These are phyloP conservation scores for Lecanosticta acicola DNA, from an alignment of 2,329 filamentous ascomycete species.

Conservation along the genomic window DNA sequence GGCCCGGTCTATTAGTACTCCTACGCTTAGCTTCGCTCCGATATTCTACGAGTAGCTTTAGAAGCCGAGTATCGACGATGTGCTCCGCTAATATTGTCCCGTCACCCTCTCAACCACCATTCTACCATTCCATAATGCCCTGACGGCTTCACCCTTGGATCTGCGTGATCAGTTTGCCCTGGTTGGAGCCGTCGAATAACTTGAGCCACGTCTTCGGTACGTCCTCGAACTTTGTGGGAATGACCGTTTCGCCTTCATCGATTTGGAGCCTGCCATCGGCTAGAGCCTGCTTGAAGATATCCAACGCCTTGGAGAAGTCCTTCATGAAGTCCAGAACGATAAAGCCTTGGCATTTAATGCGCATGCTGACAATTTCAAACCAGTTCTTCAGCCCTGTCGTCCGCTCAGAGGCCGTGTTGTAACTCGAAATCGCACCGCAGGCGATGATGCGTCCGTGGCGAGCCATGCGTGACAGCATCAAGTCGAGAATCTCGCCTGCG, in stretches of 20 bases:
- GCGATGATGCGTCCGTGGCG: conserved; percentile 59
- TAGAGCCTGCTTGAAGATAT: conserved; percentile 28
- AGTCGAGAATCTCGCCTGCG: conserved; percentile 64
- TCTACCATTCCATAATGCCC: no score
- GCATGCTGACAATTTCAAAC: conserved; percentile 34
- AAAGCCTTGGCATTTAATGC: conserved; percentile 31
- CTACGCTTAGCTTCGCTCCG: no score
- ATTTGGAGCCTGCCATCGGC: conserved; percentile 45
- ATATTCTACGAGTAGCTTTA: no score
- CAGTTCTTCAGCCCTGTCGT: conserved; percentile 33
- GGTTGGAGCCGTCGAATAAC: conserved; percentile 45
- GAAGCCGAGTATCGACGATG: no score
- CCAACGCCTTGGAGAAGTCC: conserved; percentile 22
- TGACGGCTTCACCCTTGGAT: conserved; percentile 9
- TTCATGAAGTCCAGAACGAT: conserved; percentile 31
- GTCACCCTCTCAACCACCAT: no score
- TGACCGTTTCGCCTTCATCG: conserved; percentile 45
- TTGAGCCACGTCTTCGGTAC: conserved; percentile 46
- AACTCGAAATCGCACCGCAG: conserved; percentile 65
- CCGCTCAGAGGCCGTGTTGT: conserved; percentile 51
- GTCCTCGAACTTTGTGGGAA: conserved; percentile 45
- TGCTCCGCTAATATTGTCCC: no score
- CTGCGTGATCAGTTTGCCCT: conserved; percentile 44
- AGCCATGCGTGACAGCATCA: conserved; percentile 60
- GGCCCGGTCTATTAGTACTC: no score